Evolutionary conservation across 1,284 basidiomycete genomes (phyloP).

Genomic region (Coniferiporia sulphurascens): DNA sequence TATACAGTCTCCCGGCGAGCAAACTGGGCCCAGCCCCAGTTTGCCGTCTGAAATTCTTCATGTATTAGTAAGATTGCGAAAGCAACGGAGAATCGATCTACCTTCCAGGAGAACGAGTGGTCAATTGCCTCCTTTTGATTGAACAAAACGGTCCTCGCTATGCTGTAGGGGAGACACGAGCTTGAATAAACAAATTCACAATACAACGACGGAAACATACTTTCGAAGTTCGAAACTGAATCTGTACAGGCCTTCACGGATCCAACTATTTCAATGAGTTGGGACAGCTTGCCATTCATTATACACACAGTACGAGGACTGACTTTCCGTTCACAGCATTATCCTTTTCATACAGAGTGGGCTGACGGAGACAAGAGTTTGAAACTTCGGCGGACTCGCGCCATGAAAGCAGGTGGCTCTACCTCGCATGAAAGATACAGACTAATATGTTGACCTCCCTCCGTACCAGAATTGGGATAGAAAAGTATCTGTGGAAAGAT

Average conservation of each 20-base stretch:
- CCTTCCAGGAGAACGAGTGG: conserved; percentile 80
- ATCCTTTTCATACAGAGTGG: conserved; percentile 73
- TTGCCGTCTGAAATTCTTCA: conserved; percentile 52
- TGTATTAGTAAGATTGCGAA: conserved; percentile 7
- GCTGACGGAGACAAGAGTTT: conserved; percentile 35
- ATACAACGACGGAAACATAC: conserved; percentile 31
- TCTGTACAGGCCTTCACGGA: conserved; percentile 76
- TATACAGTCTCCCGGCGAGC: conserved; percentile 72
- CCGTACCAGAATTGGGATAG: conserved; percentile 74
- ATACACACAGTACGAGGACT: conserved; percentile 21
- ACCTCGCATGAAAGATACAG: conserved; percentile 81
- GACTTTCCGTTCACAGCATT: conserved; percentile 57
- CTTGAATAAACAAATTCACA: conserved; percentile 12
- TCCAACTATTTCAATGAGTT: conserved; percentile 48
- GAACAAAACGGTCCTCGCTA: conserved; percentile 47
- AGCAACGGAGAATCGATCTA: conserved; percentile 22
- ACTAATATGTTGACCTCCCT: conserved; percentile 53
- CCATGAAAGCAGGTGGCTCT: conserved; percentile 23
- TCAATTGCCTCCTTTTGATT: conserved; percentile 77
- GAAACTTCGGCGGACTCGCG: not conserved
- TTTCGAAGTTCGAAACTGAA: conserved; percentile 81
- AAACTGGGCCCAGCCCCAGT: conserved; percentile 86
- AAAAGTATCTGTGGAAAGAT: conserved; percentile 55
- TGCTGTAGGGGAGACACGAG: conserved; percentile 29
- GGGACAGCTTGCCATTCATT: not conserved